These are phyloP conservation scores for Plasmodium knowlesi DNA, from an alignment of 169 alveolate genomes.

Conservation along the genomic window DNA sequence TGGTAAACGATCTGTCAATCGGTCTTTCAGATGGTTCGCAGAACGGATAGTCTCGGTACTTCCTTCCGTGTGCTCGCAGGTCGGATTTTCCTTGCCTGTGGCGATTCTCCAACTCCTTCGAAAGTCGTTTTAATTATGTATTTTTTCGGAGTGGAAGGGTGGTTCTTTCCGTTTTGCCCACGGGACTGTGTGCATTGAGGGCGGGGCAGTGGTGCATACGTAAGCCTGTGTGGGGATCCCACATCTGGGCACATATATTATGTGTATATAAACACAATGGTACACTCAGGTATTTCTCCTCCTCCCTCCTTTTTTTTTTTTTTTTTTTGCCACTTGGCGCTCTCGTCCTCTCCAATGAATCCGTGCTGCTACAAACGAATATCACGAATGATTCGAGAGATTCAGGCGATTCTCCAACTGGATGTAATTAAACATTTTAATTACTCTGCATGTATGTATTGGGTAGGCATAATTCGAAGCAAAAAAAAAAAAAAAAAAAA, in stretches of 20 bases:
- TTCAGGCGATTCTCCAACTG: neutral
- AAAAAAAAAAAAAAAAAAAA: neutral
- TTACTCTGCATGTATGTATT: neutral
- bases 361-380: neutral
- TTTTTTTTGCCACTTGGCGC: neutral
- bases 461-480: neutral
- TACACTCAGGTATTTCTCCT: neutral
- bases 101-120: neutral
- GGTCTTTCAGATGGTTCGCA: neutral
- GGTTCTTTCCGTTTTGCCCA: neutral
- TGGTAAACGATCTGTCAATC: neutral
- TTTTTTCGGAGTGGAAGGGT: neutral
- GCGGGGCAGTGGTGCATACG: neutral
- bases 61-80: neutral
- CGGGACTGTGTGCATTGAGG: neutral
- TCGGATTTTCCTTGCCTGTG: neutral
- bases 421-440: neutral
- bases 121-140: neutral
- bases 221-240: neutral
- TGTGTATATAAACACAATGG: neutral
- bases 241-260: neutral
- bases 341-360: neutral
- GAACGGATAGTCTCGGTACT: neutral
- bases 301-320: too few species aligned
- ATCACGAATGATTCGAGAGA: neutral